Evolutionary conservation across 345 rosid genomes (phyloP).

Genomic region (Syzygium grande): DNA sequence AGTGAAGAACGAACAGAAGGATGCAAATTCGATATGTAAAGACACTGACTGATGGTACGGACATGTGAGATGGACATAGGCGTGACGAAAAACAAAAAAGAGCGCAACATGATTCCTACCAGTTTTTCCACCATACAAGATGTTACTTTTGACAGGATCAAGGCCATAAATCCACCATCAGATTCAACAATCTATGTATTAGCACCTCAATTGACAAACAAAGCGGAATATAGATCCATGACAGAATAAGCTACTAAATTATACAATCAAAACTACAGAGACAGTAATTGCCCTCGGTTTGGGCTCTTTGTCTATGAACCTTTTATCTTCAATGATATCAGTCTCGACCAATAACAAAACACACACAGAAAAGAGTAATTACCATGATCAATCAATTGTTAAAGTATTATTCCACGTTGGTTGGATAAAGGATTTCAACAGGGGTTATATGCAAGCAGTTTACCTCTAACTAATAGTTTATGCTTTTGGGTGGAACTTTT

Average conservation of each 20-base stretch:
- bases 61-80: background rate
- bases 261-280: background rate
- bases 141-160: background rate
- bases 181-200: background rate
- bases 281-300: background rate
- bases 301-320: too few species aligned
- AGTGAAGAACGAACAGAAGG: background rate
- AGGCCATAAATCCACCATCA: background rate
- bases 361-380: background rate
- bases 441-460: background rate
- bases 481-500: background rate
- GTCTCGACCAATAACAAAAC: too few species aligned
- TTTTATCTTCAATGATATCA: too few species aligned
- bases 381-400: background rate
- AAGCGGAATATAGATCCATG: background rate
- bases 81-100: background rate
- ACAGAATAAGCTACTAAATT: background rate
- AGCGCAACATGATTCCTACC: background rate
- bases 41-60: background rate
- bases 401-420: background rate
- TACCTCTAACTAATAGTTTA: background rate
- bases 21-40: background rate
- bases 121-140: accelerated
- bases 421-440: background rate
- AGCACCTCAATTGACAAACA: background rate